Evolutionary conservation across 2,329 filamentous ascomycete genomes (phyloP).

Genomic region (Aspergillus spinulosporus): DNA sequence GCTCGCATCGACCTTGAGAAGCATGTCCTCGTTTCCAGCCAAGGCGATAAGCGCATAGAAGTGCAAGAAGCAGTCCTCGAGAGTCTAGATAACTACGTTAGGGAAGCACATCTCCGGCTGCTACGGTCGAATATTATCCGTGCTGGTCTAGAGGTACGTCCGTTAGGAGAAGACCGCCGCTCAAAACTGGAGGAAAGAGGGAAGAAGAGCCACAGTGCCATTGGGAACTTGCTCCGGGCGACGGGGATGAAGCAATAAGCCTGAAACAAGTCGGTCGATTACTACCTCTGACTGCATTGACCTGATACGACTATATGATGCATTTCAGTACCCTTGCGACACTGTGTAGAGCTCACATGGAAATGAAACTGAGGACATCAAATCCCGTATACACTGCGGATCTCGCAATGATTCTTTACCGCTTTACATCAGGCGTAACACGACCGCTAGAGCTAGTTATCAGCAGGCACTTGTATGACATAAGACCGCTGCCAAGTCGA

Average conservation of each 20-base stretch:
- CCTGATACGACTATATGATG: background rate
- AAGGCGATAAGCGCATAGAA: slow-evolving; percentile 63
- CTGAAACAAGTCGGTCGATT: background rate
- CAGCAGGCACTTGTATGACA: no score
- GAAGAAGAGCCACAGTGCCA: slow-evolving; percentile 10
- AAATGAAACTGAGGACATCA: background rate
- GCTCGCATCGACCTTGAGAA: slow-evolving; percentile 85
- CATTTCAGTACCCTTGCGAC: background rate
- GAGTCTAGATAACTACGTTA: slow-evolving; percentile 70
- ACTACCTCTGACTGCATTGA: background rate
- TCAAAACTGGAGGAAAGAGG: slow-evolving; percentile 14
- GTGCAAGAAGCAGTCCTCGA: slow-evolving; percentile 71
- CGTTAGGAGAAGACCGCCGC: slow-evolving; percentile 21
- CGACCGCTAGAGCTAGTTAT: no score
- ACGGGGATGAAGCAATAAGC: slow-evolving; percentile 17
- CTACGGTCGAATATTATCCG: slow-evolving; percentile 73
- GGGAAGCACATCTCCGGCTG: slow-evolving; percentile 72
- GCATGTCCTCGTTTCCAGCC: slow-evolving; percentile 71
- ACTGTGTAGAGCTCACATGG: background rate
- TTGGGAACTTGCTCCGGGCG: slow-evolving; percentile 14
- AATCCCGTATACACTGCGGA: no score
- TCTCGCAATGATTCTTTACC: no score
- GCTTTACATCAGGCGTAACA: no score
- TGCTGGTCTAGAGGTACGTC: slow-evolving; percentile 71
- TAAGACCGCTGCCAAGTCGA: no score